Conservation (phyloP, 225 moss, liverwort and hornwort species). For the Bryoerythrophyllum caledonicum region DNA sequence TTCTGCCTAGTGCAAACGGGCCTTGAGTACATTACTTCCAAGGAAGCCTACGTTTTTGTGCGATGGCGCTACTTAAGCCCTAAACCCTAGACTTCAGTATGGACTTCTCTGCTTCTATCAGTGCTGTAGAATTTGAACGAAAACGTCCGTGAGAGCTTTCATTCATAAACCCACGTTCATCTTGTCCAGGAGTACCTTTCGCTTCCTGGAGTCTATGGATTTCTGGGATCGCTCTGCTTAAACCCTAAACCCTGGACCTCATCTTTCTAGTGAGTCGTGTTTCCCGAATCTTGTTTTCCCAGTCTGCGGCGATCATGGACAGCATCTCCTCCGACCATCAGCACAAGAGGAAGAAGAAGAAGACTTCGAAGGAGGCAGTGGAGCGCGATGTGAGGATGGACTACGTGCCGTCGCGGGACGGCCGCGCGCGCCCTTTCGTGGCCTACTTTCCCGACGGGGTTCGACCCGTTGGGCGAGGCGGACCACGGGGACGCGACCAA, state of each 20-base stretch:
- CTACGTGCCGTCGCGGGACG: slow-evolving; percentile 62
- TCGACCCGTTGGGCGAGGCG: slow-evolving; percentile 59
- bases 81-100: no score
- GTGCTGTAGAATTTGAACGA: no score
- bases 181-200: fast-evolving
- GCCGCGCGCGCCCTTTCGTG: slow-evolving; percentile 69
- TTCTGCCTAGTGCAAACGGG: no score
- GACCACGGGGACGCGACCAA: slow-evolving; percentile 36
- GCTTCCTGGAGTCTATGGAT: background rate
- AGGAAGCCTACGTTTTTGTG: no score
- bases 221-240: background rate
- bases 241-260: slow-evolving; percentile 27
- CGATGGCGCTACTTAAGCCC: no score
- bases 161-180: background rate
- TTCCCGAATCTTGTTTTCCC: background rate
- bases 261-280: no score
- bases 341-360: slow-evolving; percentile 62
- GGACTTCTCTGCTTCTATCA: no score
- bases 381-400: slow-evolving; percentile 67
- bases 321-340: slow-evolving; percentile 35
- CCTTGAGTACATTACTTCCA: no score
- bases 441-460: slow-evolving; percentile 88
- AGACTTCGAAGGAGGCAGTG: slow-evolving; percentile 9
- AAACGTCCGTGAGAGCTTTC: no score
- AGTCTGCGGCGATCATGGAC: slow-evolving; percentile 25